These are phyloP conservation scores for Grigorovia humatica DNA, from an alignment of 805 yeast genomes.

Conservation along the genomic window DNA sequence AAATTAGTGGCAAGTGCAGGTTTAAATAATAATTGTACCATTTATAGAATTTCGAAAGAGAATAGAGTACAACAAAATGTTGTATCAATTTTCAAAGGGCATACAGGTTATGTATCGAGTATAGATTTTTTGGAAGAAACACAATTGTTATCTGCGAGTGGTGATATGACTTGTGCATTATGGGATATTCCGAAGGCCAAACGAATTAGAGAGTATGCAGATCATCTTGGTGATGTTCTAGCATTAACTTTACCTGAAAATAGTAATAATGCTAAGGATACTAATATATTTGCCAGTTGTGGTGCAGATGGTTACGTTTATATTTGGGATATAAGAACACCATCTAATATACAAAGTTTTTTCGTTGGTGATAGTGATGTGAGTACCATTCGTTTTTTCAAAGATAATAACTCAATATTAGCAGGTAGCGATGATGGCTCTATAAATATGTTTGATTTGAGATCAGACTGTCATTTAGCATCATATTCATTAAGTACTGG, in stretches of 20 bases:
- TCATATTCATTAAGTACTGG: conserved; percentile 31
- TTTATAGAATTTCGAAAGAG: conserved; percentile 40
- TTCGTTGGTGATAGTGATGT: conserved; percentile 55
- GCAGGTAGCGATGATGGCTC: conserved; percentile 75
- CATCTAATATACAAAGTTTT: conserved; percentile 40
- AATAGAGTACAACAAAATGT: conserved; percentile 33
- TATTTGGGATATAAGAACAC: conserved; percentile 54
- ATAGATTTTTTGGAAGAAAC: conserved; percentile 54
- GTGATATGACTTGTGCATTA: conserved; percentile 66
- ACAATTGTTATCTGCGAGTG: conserved; percentile 58
- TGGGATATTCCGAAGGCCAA: conserved; percentile 70
- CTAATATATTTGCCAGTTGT: conserved; percentile 43
- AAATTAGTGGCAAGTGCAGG: conserved; percentile 71
- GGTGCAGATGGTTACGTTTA: conserved; percentile 61
- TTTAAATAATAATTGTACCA: conserved; percentile 64
- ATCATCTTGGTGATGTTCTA: conserved; percentile 66
- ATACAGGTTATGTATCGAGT: conserved; percentile 71
- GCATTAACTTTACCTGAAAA: conserved; percentile 31
- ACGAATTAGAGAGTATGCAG: conserved; percentile 43
- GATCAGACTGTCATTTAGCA: conserved; percentile 64
- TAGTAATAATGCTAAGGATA: conserved; percentile 9
- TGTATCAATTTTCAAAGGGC: conserved; percentile 59
- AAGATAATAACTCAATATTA: conserved; percentile 59
- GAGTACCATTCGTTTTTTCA: conserved; percentile 50
- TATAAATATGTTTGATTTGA: conserved; percentile 58